Evolutionary conservation across 2,329 filamentous ascomycete genomes (phyloP).

Genomic region (Fusarium sacchari): DNA sequence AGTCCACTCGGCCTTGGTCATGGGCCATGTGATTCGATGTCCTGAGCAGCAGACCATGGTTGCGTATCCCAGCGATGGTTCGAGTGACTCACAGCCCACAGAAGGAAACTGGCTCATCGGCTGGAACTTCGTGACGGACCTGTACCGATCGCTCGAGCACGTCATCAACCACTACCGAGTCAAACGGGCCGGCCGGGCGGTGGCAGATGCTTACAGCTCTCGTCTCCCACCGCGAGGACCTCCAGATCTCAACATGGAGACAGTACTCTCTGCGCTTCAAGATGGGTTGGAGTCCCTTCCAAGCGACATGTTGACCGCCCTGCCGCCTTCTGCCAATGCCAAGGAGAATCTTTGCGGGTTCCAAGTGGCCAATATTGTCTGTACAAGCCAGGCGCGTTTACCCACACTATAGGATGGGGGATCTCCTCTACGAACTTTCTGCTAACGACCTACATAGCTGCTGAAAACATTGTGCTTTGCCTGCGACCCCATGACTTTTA

Average conservation of each 20-base stretch:
- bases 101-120: neutral
- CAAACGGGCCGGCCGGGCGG: neutral
- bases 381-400: neutral
- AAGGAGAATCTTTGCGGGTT: neutral
- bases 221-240: neutral
- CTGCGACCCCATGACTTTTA: neutral
- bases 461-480: neutral
- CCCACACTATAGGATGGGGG: fast-evolving
- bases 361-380: neutral
- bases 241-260: neutral
- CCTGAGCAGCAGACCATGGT: neutral
- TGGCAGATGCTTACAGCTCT: neutral
- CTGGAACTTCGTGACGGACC: neutral
- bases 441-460: neutral
- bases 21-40: neutral
- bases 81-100: neutral
- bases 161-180: neutral
- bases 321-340: neutral
- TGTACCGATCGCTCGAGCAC: neutral
- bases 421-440: neutral
- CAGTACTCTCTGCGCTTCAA: neutral
- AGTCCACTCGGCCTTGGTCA: neutral
- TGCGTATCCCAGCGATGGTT: neutral
- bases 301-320: neutral
- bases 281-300: neutral